A percentile compares a stretch with the other conserved stretches of the same genome.
Evolutionary conservation across 2,329 filamentous ascomycete genomes (phyloP).

Genomic region (Rutstroemia sp.): DNA sequence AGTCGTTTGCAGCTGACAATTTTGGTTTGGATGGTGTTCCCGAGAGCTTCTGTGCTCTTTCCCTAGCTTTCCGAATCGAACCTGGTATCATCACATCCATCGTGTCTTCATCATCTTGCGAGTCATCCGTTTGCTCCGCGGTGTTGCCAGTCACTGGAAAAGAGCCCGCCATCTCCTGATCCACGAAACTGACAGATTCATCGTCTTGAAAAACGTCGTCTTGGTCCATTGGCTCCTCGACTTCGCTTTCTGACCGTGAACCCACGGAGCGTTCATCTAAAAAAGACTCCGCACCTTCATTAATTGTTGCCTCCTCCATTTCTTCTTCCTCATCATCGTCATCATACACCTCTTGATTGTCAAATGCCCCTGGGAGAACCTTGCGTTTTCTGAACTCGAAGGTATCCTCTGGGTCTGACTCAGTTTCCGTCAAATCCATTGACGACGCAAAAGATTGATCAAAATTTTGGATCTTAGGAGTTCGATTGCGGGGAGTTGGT

Average conservation of each 20-base stretch:
- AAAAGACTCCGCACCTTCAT: slow-evolving; percentile 64
- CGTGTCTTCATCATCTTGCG: slow-evolving; percentile 37
- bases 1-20: slow-evolving; percentile 65
- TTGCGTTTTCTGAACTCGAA: slow-evolving; percentile 28
- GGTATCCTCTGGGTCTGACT: slow-evolving; percentile 30
- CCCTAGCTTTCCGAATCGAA: slow-evolving; percentile 54
- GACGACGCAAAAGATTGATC: slow-evolving; percentile 31
- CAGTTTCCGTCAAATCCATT: slow-evolving; percentile 30
- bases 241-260: slow-evolving; percentile 54
- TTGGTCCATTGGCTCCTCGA: slow-evolving; percentile 49
- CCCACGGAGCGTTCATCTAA: slow-evolving; percentile 87
- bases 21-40: slow-evolving; percentile 51
- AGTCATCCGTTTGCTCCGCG: slow-evolving; percentile 62
- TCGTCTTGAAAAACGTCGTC: slow-evolving; percentile 62
- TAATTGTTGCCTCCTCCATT: slow-evolving; percentile 35
- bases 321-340: slow-evolving; percentile 48
- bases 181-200: slow-evolving; percentile 68
- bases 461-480: slow-evolving; percentile 16
- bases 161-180: slow-evolving; percentile 71
- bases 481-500: slow-evolving; percentile 35
- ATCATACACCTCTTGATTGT: slow-evolving; percentile 42
- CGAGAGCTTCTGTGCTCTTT: slow-evolving; percentile 55
- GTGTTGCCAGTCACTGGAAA: slow-evolving; percentile 66
- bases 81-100: slow-evolving; percentile 42
- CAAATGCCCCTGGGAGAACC: slow-evolving; percentile 74